A percentile compares a stretch with the other conserved stretches of the same genome.
Evolutionary conservation across 2,329 filamentous ascomycete species (phyloP).

Genomic region (Fusarium torreyae): DNA sequence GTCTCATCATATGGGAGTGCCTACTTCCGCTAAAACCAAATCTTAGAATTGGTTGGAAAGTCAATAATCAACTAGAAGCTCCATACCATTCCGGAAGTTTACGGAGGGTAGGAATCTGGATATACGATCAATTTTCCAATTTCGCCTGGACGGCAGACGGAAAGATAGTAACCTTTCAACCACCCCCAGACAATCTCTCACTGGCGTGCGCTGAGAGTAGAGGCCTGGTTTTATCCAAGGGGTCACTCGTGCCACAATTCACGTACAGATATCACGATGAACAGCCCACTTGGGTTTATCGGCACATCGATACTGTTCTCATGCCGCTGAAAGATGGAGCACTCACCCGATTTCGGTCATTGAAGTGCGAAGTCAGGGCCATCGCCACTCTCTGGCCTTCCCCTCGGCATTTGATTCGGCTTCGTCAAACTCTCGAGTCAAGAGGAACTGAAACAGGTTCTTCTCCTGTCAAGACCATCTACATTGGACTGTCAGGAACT

Average conservation of each 20-base stretch:
- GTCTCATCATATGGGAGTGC: neutral
- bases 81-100: too few relatives aligned
- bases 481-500: neutral
- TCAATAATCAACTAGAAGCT: too few relatives aligned
- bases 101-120: too few relatives aligned
- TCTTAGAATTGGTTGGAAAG: neutral
- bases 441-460: neutral
- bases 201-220: neutral
- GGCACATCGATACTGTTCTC: neutral
- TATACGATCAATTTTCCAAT: too few relatives aligned
- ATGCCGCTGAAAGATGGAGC: neutral
- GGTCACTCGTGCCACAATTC: neutral
- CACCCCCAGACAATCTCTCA: neutral
- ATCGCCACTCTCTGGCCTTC: neutral
- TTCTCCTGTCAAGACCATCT: neutral
- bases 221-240: neutral
- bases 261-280: too few relatives aligned
- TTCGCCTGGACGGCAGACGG: neutral
- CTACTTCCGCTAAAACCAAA: neutral
- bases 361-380: neutral
- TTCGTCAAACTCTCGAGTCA: neutral
- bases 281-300: neutral
- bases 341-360: neutral
- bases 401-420: neutral
- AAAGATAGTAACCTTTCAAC: neutral